Base-by-base conservation (phyloP, 1,284 basidiomycete genomes). In the Fomes fomentarius region DNA sequence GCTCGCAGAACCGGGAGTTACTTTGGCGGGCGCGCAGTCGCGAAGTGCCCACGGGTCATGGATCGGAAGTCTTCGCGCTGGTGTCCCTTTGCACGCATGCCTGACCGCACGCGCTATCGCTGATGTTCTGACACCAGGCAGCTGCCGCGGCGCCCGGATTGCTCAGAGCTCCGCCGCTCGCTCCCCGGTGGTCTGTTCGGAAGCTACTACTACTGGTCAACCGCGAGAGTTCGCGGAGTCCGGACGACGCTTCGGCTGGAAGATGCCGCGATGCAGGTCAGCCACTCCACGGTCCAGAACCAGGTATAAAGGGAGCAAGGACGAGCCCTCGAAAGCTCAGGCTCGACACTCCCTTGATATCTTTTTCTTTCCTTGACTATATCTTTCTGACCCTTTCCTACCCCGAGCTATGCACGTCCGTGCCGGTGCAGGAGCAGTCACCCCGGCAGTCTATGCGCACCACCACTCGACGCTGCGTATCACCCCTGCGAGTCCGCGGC, bases 381-480 rank as follows among this genome's bases (percentile, higher is more conserved):
- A n/a, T n/a, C n/a, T n/a, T n/a, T n/a, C n/a, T n/a, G n/a, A n/a
- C n/a, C n/a, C n/a, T n/a, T n/a, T n/a, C n/a, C n/a, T n/a, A n/a
- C n/a, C n/a, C n/a, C n/a, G n/a, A n/a, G n/a, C n/a, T n/a, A n/a
- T n/a, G n/a, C n/a, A n/a, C 19, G 45, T 14, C 25, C 30, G 30
- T 15, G 24, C 33, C 37, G 45, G 19, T 35, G 45, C 45, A 47
- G 45, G 34, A 24, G 12, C 45, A 47, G 10, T 9, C 45, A 37
- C 45, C 45, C 45, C 45, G 45, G 45, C 22, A 47, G 45, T 47
- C 45, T n/a, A 34, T 25, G 45, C 34, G 45, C 45, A 37, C 45
- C 45, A 47, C 45, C 33, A 34, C 45, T 37, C 45, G 45, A 14
- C 45, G n/a, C 33, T 10, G 24, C 24, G 15, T 15, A 47, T 24